phyloP scores from a whole-genome alignment of 306 rosid species.

The Lathyrus aphaca region DNA sequence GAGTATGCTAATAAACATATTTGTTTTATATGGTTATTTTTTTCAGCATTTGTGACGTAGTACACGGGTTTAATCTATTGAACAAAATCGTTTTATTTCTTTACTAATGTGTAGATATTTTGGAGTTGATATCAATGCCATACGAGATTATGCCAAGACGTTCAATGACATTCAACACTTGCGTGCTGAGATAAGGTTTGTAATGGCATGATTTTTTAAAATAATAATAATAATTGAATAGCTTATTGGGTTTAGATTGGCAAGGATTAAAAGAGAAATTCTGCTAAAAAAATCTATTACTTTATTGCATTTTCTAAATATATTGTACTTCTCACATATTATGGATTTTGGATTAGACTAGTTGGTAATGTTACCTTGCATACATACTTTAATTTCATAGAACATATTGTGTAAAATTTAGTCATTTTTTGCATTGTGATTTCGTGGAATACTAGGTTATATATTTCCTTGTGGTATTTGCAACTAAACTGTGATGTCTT shows the following conservation, averaged over 20 bases:
- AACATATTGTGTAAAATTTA: background rate
- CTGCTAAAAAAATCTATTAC: slow-evolving; percentile 1
- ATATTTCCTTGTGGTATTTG: slow-evolving; percentile 20
- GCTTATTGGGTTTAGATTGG: background rate
- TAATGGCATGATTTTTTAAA: slow-evolving; percentile 26
- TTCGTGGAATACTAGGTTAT: slow-evolving; percentile 11
- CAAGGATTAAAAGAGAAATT: background rate
- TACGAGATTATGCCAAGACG: slow-evolving; percentile 67
- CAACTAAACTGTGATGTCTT: slow-evolving; percentile 21
- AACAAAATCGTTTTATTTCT: slow-evolving; percentile 43
- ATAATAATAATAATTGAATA: background rate
- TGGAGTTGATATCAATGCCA: slow-evolving; percentile 87
- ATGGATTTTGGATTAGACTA: slow-evolving; percentile 14
- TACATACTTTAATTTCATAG: slow-evolving; percentile 23
- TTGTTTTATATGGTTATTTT: slow-evolving; percentile 27
- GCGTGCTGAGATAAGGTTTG: slow-evolving; percentile 93
- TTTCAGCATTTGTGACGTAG: slow-evolving; percentile 37
- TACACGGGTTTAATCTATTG: slow-evolving; percentile 29
- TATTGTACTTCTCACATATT: background rate
- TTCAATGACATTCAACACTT: slow-evolving; percentile 80
- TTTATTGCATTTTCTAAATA: slow-evolving; percentile 3
- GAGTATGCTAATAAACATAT: slow-evolving; percentile 70
- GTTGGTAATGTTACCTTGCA: slow-evolving; percentile 24
- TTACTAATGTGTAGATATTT: slow-evolving; percentile 69
- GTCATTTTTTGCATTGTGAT: slow-evolving; percentile 16